A percentile compares a stretch with the other conserved stretches of the same genome.
Conservation (phyloP, 371 early-diverging fungal species). For the Mortierella polycephala region DNA sequence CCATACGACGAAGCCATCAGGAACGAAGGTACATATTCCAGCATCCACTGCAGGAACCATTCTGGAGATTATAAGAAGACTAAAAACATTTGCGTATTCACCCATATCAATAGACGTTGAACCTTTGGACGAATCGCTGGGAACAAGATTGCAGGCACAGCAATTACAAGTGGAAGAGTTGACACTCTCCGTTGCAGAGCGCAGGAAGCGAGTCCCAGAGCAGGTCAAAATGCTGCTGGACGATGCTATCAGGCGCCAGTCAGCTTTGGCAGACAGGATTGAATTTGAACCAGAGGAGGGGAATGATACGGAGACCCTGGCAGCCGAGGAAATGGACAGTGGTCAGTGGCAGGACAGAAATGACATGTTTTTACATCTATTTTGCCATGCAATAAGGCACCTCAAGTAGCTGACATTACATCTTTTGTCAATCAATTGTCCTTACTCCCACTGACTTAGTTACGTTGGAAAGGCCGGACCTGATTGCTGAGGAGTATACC, state of each 20-base stretch:
- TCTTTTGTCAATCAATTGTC: not conserved
- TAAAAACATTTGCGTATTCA: not conserved
- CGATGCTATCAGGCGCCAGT: conserved; percentile 45
- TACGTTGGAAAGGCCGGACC: conserved; percentile 22
- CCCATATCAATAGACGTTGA: conserved; percentile 29
- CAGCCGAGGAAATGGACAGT: not conserved
- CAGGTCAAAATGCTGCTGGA: conserved; percentile 55
- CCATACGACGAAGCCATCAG: conserved; percentile 44
- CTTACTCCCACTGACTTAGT: not conserved
- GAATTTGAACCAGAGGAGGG: conserved; percentile 34
- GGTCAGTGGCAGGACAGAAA: not conserved
- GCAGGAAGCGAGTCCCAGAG: conserved; percentile 54
- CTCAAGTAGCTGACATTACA: not conserved
- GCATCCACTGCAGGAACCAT: too few relatives aligned
- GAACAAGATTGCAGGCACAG: conserved; percentile 26
- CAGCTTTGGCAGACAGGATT: conserved; percentile 39
- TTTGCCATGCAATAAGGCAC: not conserved
- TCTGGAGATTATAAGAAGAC: not conserved
- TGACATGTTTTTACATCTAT: not conserved
- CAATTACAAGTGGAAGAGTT: conserved; percentile 40
- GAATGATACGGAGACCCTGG: not conserved
- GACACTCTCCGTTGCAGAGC: conserved; percentile 47
- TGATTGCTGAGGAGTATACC: conserved; percentile 40
- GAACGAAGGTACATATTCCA: conserved; percentile 27
- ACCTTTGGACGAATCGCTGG: conserved; percentile 44